These are phyloP conservation scores for Penicillium psychrosexuale DNA, from an alignment of 2,329 filamentous ascomycete genomes.

Conservation along the genomic window DNA sequence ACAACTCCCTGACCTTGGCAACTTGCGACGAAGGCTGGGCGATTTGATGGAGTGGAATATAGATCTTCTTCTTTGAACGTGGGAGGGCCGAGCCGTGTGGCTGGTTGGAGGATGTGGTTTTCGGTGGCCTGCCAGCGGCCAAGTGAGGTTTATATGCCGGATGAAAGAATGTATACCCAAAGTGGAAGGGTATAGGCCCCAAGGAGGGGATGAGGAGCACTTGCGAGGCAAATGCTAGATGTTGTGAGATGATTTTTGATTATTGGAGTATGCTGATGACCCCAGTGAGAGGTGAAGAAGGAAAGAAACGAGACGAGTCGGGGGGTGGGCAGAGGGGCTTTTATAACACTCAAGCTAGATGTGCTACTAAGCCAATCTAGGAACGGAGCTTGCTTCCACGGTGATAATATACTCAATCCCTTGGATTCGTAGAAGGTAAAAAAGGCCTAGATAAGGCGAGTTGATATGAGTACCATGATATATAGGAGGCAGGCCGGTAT, in stretches of 20 bases:
- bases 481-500: background rate
- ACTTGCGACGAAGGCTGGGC: constrained; percentile 10
- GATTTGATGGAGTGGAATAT: background rate
- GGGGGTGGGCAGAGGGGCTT: background rate
- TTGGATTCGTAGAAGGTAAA: background rate
- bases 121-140: no score
- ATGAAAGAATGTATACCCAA: no score
- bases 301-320: background rate
- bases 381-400: background rate
- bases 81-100: no score
- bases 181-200: no score
- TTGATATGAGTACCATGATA: background rate
- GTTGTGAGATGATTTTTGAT: background rate
- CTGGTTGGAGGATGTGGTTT: no score
- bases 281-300: constrained; percentile 5
- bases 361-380: background rate
- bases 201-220: no score
- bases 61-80: no score
- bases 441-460: background rate
- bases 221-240: background rate
- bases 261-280: background rate
- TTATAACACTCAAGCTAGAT: background rate
- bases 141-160: no score
- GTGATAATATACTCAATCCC: background rate
- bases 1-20: constrained; percentile 9